Evolutionary conservation across 495 filamentous ascomycete species (phyloP), one percentile per base, ranked within the genome.

Genomic region (Viridothelium virens): DNA sequence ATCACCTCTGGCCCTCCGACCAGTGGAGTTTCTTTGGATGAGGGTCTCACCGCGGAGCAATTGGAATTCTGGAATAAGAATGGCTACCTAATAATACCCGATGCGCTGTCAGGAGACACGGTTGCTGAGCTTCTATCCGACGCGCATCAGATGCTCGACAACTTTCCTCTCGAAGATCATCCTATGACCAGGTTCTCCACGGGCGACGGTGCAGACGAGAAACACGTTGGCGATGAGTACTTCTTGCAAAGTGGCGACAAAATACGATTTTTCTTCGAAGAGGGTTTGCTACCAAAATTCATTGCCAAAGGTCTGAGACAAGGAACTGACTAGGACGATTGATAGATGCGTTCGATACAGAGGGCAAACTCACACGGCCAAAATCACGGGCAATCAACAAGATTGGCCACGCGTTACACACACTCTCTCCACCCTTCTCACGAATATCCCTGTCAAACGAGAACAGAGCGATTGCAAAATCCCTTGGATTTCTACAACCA

Each of bases 191-290:
- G 85, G 72, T 98, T 98, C 84, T 87, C 86, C 16, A 96, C 92
- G 1, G 92, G 91, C 71, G 81, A 85, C 66, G 82, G 79, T 47
- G 69, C 50, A 46, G 68, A 70, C 14, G 53, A 59, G 31, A 59
- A 59, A 59, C 94, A 98, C 77, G 89, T 97, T 33, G 92, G 94
- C 67, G 94, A 98, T 79, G 85, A 89, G 74, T 98, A 98, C 85
- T 98, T 98, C 78, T 84, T 98, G 0, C 80, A 77, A 2, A 91
- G 87, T 1, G 90, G 90, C 63, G 89, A 96, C 82, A 96, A 97
- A 72, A 80, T 98, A 61, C 87, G 90, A 63, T 97, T 93, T 81
- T 98, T 98, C 85, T 96, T 98, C 80, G 94, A 98, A 75, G 90
- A 92, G 73, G 86, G 85, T 77, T 66, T 12, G 79, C 79, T 41